Conservation (phyloP, 2,329 filamentous ascomycete species). For the Meredithiella fracta region DNA sequence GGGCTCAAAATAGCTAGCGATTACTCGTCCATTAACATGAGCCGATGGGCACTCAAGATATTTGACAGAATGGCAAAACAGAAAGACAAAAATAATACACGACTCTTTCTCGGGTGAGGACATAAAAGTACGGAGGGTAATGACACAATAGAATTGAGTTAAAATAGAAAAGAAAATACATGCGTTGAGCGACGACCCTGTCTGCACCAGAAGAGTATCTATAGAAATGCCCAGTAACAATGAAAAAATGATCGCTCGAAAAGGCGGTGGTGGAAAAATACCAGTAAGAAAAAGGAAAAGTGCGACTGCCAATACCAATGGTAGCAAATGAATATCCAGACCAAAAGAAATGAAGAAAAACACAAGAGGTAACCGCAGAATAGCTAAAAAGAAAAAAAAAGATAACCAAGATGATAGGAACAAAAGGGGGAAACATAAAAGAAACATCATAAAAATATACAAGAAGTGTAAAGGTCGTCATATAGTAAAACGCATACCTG, state of each 20-base stretch:
- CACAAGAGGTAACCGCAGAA: background rate
- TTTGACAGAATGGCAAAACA: background rate
- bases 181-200: conserved; percentile 5
- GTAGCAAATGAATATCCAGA: background rate
- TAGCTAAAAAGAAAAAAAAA: background rate
- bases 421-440: background rate
- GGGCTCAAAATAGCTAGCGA: background rate
- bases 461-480: conserved; percentile 6
- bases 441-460: conserved; percentile 10
- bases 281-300: conserved; percentile 2
- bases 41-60: background rate
- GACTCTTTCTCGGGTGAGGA: background rate
- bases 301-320: background rate
- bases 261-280: background rate
- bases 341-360: background rate
- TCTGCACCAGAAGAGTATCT: conserved; percentile 5
- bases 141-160: background rate
- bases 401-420: background rate
- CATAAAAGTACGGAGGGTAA: background rate
- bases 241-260: background rate
- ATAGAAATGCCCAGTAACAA: conserved; percentile 3
- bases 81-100: background rate
- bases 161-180: background rate
- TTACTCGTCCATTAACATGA: background rate
- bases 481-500: background rate